These are phyloP conservation scores for Senna tora DNA, from an alignment of 306 rosid species.

Conservation along the genomic window DNA sequence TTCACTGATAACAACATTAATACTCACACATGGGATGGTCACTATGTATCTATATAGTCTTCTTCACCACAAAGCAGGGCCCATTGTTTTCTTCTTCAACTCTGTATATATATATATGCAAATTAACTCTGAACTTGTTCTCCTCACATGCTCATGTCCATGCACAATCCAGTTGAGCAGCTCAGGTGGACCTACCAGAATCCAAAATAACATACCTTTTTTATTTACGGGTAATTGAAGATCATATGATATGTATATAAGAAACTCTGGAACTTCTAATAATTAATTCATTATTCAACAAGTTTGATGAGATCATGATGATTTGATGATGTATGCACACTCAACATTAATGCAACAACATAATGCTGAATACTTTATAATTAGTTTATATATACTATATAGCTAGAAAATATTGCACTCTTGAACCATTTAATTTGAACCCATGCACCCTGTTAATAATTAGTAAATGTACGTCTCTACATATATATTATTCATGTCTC, in stretches of 20 bases:
- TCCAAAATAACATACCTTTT: conserved; percentile 6
- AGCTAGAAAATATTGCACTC: not conserved
- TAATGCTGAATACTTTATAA: too few species aligned
- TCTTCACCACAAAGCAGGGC: conserved; percentile 47
- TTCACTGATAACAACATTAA: conserved; percentile 35
- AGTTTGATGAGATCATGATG: too few species aligned
- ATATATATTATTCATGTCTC: conserved; percentile 10
- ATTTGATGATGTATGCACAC: too few species aligned
- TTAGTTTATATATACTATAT: conserved; percentile 7
- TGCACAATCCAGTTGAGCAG: conserved; percentile 20
- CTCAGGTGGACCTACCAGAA: conserved; percentile 46
- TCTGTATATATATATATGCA: conserved; percentile 31
- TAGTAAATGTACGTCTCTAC: not conserved
- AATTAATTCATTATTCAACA: too few species aligned
- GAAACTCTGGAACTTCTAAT: not conserved
- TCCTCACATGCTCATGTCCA: conserved; percentile 70
- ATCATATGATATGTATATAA: not conserved
- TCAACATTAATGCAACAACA: too few species aligned
- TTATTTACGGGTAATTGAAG: conserved; percentile 22
- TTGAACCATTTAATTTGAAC: too few species aligned
- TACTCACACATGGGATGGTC: conserved; percentile 56
- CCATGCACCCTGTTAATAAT: not conserved
- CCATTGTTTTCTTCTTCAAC: conserved; percentile 42
- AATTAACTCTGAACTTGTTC: conserved; percentile 34
- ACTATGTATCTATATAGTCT: conserved; percentile 6